A percentile compares a stretch with the other conserved stretches of the same genome.
phyloP scores from a whole-genome alignment of 495 filamentous ascomycete species.

The Penicillium pancosmium region DNA sequence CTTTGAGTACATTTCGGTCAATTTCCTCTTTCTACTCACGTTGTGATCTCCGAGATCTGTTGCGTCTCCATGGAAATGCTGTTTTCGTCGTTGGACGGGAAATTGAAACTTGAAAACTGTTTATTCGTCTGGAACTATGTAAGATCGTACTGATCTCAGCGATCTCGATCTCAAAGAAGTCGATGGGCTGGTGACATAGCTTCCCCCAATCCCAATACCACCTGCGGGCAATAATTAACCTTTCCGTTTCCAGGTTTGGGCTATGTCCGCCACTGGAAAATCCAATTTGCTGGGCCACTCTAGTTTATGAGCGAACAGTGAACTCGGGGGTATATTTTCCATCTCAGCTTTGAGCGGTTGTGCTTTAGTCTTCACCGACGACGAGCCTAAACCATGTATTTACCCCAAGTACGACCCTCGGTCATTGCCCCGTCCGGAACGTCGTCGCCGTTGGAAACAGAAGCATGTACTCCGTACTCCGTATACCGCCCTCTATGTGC shows the following conservation, averaged over 20 bases:
- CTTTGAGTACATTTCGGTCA: background rate
- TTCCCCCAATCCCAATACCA: background rate
- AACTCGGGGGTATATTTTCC: background rate
- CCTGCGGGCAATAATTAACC: background rate
- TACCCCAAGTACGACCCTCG: background rate
- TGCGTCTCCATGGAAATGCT: background rate
- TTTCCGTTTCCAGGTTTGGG: slow-evolving; percentile 1
- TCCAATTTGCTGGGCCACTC: background rate
- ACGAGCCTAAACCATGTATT: background rate
- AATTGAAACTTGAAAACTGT: background rate
- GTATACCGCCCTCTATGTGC: background rate
- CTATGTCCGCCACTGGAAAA: background rate
- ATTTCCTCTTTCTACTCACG: background rate
- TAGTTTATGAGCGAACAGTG: background rate
- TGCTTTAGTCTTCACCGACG: background rate
- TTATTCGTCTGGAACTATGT: background rate
- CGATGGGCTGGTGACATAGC: background rate
- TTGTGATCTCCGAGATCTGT: background rate
- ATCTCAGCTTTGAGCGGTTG: background rate
- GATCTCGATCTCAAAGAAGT: slow-evolving; percentile 2
- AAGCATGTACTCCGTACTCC: slow-evolving; percentile 1
- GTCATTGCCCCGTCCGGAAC: background rate
- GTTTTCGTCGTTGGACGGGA: background rate
- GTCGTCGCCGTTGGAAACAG: background rate
- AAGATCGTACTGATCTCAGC: background rate